A percentile compares a stretch with the other conserved stretches of the same genome.
phyloP scores from a whole-genome alignment of 2,329 filamentous ascomycete genomes.

The Scedosporium apiospermum region DNA sequence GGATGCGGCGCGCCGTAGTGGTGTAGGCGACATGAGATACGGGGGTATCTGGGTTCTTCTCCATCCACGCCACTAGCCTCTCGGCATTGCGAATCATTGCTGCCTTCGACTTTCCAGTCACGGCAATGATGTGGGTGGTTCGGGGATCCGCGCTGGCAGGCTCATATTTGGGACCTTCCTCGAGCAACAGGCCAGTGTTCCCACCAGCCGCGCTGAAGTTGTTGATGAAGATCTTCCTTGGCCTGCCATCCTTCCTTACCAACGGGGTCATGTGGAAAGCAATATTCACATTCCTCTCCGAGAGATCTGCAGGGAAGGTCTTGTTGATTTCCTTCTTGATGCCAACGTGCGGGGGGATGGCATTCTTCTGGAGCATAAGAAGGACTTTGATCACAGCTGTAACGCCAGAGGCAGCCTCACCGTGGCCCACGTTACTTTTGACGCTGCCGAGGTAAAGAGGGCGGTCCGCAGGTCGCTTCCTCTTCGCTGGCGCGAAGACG shows the following conservation, averaged over 20 bases:
- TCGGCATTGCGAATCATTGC: constrained; percentile 51
- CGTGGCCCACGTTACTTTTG: constrained; percentile 57
- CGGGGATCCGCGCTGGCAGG: constrained; percentile 43
- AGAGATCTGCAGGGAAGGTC: constrained; percentile 47
- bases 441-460: constrained; percentile 53
- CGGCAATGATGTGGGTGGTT: constrained; percentile 44
- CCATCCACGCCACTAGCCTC: constrained; percentile 43
- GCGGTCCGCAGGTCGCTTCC: constrained; percentile 34
- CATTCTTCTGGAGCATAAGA: constrained; percentile 53
- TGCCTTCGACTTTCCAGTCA: constrained; percentile 46
- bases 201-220: constrained; percentile 65
- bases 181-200: constrained; percentile 58
- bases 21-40: constrained; percentile 56
- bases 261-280: constrained; percentile 43
- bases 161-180: constrained; percentile 45
- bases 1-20: constrained; percentile 55
- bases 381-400: constrained; percentile 57
- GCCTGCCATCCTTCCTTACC: constrained; percentile 35
- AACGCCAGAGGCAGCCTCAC: constrained; percentile 51
- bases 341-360: constrained; percentile 56
- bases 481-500: constrained; percentile 37
- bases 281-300: constrained; percentile 49
- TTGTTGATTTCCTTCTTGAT: constrained; percentile 57
- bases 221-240: constrained; percentile 47
- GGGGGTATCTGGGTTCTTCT: constrained; percentile 38